Conservation (phyloP, 2,329 filamentous ascomycete genomes). For the Aspergillus carbonarius region DNA sequence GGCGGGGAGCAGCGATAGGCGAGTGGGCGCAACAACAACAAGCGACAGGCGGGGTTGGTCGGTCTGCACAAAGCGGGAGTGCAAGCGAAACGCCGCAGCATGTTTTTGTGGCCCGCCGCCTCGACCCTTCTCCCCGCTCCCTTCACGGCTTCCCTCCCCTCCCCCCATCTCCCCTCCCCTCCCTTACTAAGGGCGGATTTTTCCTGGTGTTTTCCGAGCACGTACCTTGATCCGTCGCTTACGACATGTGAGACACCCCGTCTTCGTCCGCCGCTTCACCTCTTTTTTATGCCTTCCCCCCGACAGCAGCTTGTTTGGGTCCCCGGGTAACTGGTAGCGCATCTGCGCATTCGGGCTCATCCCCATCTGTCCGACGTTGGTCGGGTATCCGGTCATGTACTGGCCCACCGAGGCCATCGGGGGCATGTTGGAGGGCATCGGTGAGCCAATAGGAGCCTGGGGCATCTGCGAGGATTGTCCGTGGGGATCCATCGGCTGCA, state of each 20-base stretch:
- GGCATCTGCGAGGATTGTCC: conserved; percentile 35
- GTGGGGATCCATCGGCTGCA: conserved; percentile 22
- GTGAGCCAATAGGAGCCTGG: conserved; percentile 51
- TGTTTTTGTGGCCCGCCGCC: conserved; percentile 7
- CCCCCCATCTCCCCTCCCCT: neutral
- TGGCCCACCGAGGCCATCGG: conserved; percentile 55
- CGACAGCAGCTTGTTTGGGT: conserved; percentile 57
- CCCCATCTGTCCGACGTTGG: conserved; percentile 31
- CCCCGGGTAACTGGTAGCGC: conserved; percentile 52
- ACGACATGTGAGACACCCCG: conserved; percentile 65
- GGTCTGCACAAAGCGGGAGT: conserved; percentile 22
- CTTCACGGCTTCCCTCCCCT: neutral
- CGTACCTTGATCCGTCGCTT: conserved; percentile 72
- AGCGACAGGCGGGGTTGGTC: conserved; percentile 17
- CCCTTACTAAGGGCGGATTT: neutral
- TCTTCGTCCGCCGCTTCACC: conserved; percentile 74
- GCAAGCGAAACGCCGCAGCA: conserved; percentile 27
- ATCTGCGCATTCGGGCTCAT: conserved; percentile 48
- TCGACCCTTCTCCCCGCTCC: conserved; percentile 6
- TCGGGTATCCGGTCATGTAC: conserved; percentile 50
- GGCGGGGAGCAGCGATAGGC: conserved; percentile 6
- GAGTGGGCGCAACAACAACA: conserved; percentile 14
- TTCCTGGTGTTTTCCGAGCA: conserved; percentile 10
- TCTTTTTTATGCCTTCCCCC: conserved; percentile 67
- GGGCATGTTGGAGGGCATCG: conserved; percentile 55